These are phyloP conservation scores for Diaporthe citrichinensis DNA, from an alignment of 2,329 filamentous ascomycete species.

Conservation along the genomic window DNA sequence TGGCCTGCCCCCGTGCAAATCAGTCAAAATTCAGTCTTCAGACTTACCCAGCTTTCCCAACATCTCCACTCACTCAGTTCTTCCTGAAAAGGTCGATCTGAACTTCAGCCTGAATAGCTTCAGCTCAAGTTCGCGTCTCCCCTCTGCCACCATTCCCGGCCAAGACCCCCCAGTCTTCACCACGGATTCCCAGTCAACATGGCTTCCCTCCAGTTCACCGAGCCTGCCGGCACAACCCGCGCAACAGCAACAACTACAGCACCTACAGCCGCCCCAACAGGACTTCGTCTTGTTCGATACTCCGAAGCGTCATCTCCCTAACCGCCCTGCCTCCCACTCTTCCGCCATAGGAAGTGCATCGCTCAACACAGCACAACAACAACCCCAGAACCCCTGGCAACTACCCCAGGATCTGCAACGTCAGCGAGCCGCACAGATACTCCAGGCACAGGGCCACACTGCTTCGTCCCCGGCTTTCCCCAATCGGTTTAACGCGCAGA, in stretches of 20 bases:
- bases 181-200: conserved; percentile 87
- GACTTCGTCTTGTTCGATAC: conserved; percentile 86
- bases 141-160: conserved; percentile 71
- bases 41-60: conserved; percentile 53
- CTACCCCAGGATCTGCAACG: conserved; percentile 59
- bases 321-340: conserved; percentile 56
- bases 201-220: conserved; percentile 79
- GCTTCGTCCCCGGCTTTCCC: conserved; percentile 67
- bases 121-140: conserved; percentile 69
- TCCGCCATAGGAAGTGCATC: conserved; percentile 57
- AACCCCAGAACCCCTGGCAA: conserved; percentile 51
- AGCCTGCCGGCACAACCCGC: conserved; percentile 75
- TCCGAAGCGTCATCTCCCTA: conserved; percentile 62
- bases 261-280: conserved; percentile 70
- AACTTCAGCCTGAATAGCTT: conserved; percentile 71
- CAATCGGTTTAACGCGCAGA: conserved; percentile 69
- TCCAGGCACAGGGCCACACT: conserved; percentile 70
- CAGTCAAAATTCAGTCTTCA: conserved; percentile 67
- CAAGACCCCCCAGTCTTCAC: conserved; percentile 83
- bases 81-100: conserved; percentile 73
- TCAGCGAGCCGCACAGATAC: conserved; percentile 71
- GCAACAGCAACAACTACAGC: conserved; percentile 64
- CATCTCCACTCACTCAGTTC: conserved; percentile 69
- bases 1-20: conserved; percentile 51
- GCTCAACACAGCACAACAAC: conserved; percentile 58